A percentile compares a stretch with the other conserved stretches of the same genome.
phyloP scores from a whole-genome alignment of 2,329 filamentous ascomycete genomes.

The Trichoderma afroharzianum region DNA sequence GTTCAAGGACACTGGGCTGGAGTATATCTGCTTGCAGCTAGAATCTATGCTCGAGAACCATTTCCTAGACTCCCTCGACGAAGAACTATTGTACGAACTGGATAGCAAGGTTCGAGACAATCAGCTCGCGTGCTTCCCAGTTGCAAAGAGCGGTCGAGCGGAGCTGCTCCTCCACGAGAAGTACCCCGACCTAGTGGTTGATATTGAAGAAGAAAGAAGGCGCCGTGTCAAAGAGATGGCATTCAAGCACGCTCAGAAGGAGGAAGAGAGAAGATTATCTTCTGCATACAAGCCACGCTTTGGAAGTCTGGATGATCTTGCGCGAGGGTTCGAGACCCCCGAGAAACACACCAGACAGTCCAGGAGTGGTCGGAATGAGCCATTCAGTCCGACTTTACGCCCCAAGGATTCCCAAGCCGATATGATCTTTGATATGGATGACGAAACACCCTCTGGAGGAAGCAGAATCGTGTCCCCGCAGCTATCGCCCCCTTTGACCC shows the following conservation, averaged over 20 bases:
- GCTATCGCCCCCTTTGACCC: constrained; percentile 20
- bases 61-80: constrained; percentile 79
- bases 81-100: constrained; percentile 75
- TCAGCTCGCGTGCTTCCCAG: constrained; percentile 72
- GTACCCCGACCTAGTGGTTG: constrained; percentile 59
- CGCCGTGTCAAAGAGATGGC: constrained; percentile 73
- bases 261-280: constrained; percentile 61
- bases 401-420: constrained; percentile 68
- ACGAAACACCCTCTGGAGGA: constrained; percentile 51
- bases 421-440: constrained; percentile 93
- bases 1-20: constrained; percentile 83
- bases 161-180: constrained; percentile 63
- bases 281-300: constrained; percentile 58
- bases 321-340: constrained; percentile 36
- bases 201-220: constrained; percentile 66
- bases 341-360: constrained; percentile 47
- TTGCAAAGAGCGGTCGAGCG: constrained; percentile 70
- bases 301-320: constrained; percentile 63
- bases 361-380: constrained; percentile 49
- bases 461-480: constrained; percentile 30
- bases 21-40: constrained; percentile 88
- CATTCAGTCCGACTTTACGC: constrained; percentile 63
- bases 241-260: constrained; percentile 59
- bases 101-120: constrained; percentile 78
- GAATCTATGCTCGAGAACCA: constrained; percentile 91